These are phyloP conservation scores for Oryza longistaminata DNA, from an alignment of 176 grass and related monocot genomes.

Conservation along the genomic window DNA sequence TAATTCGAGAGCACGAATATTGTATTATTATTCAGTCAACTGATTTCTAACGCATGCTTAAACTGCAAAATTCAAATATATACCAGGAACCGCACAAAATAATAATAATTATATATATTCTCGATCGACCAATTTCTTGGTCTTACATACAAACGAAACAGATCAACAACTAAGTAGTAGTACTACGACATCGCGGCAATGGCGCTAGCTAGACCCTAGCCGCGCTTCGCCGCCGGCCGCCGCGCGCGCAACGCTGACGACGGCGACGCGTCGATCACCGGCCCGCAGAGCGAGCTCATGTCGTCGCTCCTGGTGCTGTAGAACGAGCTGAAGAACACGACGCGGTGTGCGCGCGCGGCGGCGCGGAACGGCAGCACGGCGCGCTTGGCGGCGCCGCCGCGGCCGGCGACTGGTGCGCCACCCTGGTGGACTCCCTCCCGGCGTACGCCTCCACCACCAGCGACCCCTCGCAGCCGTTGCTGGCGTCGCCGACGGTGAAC, in stretches of 20 bases:
- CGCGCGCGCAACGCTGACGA: conserved; percentile 72
- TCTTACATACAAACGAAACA: background rate
- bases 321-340: conserved; percentile 83
- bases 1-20: no score
- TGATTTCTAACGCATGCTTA: no score
- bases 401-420: conserved; percentile 66
- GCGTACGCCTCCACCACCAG: conserved; percentile 84
- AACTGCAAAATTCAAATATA: no score
- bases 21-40: no score
- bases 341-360: conserved; percentile 48
- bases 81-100: no score
- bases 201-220: conserved; percentile 1
- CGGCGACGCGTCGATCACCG: conserved; percentile 70
- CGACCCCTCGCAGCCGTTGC: conserved; percentile 64
- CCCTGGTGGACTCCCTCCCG: conserved; percentile 49
- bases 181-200: background rate
- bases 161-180: background rate
- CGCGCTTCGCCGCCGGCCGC: background rate
- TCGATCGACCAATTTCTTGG: background rate
- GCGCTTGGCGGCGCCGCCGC: conserved; percentile 52
- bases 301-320: conserved; percentile 83
- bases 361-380: conserved; percentile 69
- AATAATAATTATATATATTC: no score
- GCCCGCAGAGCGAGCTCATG: conserved; percentile 88
- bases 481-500: conserved; percentile 78